Percentiles rank a stretch among this genome's conserved stretches.
These are phyloP conservation scores for Rhazya stricta DNA, from an alignment of 257 asterid genomes.

Conservation along the genomic window DNA sequence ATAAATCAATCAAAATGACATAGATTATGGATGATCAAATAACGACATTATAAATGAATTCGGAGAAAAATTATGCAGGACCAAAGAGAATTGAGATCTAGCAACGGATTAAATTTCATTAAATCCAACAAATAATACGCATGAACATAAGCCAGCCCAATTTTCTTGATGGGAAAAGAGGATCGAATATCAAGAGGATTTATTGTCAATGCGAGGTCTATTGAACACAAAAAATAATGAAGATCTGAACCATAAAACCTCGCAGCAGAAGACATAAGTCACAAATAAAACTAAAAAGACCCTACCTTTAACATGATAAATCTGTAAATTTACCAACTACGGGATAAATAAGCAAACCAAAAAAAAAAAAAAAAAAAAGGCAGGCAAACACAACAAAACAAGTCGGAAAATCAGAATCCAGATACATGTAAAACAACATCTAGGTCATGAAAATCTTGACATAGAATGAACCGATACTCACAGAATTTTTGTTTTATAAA, in stretches of 20 bases:
- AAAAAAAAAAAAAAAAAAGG: no score
- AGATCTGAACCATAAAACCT: not conserved
- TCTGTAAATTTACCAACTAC: not conserved
- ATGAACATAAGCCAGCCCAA: not conserved
- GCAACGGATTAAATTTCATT: not conserved
- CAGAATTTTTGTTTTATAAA: not conserved
- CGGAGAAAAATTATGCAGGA: not conserved
- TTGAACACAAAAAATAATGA: not conserved
- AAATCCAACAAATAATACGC: not conserved
- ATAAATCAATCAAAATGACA: not conserved
- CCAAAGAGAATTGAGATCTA: not conserved
- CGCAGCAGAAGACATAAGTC: not conserved
- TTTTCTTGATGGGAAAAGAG: not conserved
- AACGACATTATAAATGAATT: not conserved
- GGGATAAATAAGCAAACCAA: not conserved
- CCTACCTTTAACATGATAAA: not conserved
- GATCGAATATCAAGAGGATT: not conserved
- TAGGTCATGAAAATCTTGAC: not conserved
- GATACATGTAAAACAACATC: not conserved
- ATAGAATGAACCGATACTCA: constrained; percentile 4
- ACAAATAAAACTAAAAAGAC: not conserved
- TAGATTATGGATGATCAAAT: not conserved
- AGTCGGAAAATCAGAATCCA: not conserved
- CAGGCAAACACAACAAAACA: not conserved
- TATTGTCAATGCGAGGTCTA: not conserved